Percentiles rank a stretch among this genome's conserved stretches.
Evolutionary conservation across 2,329 filamentous ascomycete genomes (phyloP).

Genomic region (Fusarium robinianum): DNA sequence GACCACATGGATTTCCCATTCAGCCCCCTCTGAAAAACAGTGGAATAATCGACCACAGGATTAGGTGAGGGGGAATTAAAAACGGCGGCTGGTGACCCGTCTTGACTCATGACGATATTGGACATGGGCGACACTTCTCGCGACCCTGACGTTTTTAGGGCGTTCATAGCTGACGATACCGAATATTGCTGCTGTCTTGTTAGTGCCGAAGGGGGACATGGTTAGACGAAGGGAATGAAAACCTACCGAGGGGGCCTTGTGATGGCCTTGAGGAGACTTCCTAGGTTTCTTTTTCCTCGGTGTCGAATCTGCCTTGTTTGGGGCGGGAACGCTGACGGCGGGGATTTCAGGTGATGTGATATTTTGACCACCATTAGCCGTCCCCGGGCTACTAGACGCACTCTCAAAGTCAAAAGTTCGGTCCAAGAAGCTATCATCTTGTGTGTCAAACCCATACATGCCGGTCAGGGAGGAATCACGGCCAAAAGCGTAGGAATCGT

Average conservation of each 20-base stretch:
- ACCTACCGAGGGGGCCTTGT: slow-evolving; percentile 48
- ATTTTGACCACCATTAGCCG: slow-evolving; percentile 29
- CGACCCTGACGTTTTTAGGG: slow-evolving; percentile 51
- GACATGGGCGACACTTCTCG: slow-evolving; percentile 61
- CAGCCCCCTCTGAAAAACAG: slow-evolving; percentile 32
- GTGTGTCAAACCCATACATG: slow-evolving; percentile 40
- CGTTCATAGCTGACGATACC: slow-evolving; percentile 55
- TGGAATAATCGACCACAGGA: slow-evolving; percentile 46
- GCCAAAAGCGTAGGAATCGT: slow-evolving; percentile 44
- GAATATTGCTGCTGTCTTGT: slow-evolving; percentile 55
- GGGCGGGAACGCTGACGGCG: slow-evolving; percentile 44
- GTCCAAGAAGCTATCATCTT: slow-evolving; percentile 52
- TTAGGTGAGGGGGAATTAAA: slow-evolving; percentile 55
- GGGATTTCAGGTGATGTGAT: slow-evolving; percentile 52
- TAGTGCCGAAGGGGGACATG: slow-evolving; percentile 7
- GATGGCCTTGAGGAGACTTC: slow-evolving; percentile 41
- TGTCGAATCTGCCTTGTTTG: slow-evolving; percentile 33
- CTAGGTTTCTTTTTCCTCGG: slow-evolving; percentile 39
- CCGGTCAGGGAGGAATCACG: slow-evolving; percentile 36
- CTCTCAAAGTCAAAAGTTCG: slow-evolving; percentile 62
- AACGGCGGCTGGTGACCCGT: slow-evolving; percentile 54
- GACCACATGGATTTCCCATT: slow-evolving; percentile 44
- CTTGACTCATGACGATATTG: slow-evolving; percentile 56
- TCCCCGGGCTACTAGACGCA: slow-evolving; percentile 60
- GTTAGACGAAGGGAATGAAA: not conserved